Base-by-base conservation (phyloP, 2,329 filamentous ascomycete species). In the Sporothrix pallida region DNA sequence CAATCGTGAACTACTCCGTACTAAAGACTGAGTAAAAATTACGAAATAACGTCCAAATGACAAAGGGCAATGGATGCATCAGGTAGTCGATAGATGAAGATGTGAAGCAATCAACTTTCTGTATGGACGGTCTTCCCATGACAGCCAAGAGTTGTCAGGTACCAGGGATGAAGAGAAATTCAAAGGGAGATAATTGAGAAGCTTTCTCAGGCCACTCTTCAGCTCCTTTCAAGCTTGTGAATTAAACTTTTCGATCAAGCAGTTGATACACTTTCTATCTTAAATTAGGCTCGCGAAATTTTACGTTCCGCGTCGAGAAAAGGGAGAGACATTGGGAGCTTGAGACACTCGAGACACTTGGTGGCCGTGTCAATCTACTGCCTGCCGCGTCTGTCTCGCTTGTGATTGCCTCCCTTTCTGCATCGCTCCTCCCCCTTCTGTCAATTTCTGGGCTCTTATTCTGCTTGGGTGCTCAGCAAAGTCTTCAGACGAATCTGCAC, bases 401-500 rank as follows among this genome's bases (percentile, higher is more conserved):
- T 48, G 37, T 23, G n/a, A 23, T 12, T 15, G 62, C 17, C 62
- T 48, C 42, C 62, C 44, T 67, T 31, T 67, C 63, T 26, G 63
- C 31, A 42, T 44, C 42, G 62, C 65, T 52, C 65, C 48, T 70
- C 67, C 26, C 50, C 58, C 58, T 70, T 37, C 44, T 31, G 26
- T 9, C 48, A 37, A n/a, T 12, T 54, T 54, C 44, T 50, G 42
- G 42, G 23, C 23, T 26, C 23, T 26, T 26, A 26, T 26, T 26
- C 23, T 26, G 23, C 23, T 26, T 26, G 23, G 23, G 23, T 26
- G 23, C 23, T 26, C 23, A 26, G 23, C 23, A 26, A 26, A 26
- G 31, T 58, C 50, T 67, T 72, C 31, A 56, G 70, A 67, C 23
- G 70, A 67, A 56, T 37, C 31, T 37, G 31, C 31, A 37, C 31